Percentiles rank a stretch among this genome's conserved stretches.
phyloP scores from a whole-genome alignment of 805 yeast species.

The Kodamaea jinghongensis region DNA sequence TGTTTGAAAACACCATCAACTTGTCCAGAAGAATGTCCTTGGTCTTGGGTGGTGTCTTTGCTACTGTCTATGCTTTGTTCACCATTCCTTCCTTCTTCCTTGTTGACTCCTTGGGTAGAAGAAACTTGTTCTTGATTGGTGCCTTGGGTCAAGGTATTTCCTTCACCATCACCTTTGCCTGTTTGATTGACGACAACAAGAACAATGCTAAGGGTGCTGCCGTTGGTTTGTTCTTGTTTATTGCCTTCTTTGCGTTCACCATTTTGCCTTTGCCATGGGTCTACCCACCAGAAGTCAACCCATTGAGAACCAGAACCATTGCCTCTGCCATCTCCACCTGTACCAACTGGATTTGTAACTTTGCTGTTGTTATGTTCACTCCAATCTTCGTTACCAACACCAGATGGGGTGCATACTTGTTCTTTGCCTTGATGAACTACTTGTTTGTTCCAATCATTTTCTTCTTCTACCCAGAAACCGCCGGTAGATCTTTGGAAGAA shows the following conservation, averaged over 20 bases:
- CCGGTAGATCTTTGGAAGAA: conserved; percentile 46
- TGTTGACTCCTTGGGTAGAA: conserved; percentile 43
- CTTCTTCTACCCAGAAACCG: conserved; percentile 39
- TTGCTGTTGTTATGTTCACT: conserved; percentile 47
- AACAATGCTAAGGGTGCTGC: conserved; percentile 44
- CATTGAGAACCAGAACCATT: conserved; percentile 45
- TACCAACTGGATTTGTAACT: conserved; percentile 45
- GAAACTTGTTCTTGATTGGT: conserved; percentile 44
- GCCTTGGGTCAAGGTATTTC: conserved; percentile 42
- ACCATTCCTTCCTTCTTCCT: conserved; percentile 46
- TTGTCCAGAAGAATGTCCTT: conserved; percentile 51
- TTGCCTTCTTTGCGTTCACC: conserved; percentile 43
- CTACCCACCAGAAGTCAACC: conserved; percentile 47
- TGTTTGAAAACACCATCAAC: conserved; percentile 51
- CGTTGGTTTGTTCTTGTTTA: conserved; percentile 44
- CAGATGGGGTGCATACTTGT: conserved; percentile 42
- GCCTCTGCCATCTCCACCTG: conserved; percentile 45
- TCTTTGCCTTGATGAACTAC: conserved; percentile 41
- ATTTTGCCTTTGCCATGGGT: conserved; percentile 47
- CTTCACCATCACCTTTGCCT: conserved; percentile 40
- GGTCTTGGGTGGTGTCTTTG: conserved; percentile 63
- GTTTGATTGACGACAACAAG: conserved; percentile 31
- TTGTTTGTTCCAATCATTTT: conserved; percentile 37
- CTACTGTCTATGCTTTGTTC: conserved; percentile 57
- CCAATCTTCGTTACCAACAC: conserved; percentile 39